Base-by-base conservation (phyloP, 495 filamentous ascomycete genomes). In the Annulohypoxylon bovei region DNA sequence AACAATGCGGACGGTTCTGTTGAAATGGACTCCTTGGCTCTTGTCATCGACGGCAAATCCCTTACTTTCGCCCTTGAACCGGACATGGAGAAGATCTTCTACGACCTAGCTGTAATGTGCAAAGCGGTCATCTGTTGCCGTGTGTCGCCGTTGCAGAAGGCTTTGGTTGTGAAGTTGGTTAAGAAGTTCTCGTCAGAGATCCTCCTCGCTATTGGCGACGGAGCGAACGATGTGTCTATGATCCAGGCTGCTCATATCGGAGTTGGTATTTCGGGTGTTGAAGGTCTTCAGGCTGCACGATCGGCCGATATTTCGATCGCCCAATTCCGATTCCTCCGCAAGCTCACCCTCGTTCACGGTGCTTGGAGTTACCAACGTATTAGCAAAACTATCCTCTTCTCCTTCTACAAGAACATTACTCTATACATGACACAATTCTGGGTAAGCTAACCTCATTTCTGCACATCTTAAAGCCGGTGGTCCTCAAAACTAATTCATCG, bases 341-440 rank as follows among this genome's bases (percentile, higher is more conserved):
- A 99, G 78, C 85, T 99, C 40, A 88, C 98, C 9, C 87, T 99
- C 37, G 96, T 99, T 8, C 96, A 99, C 75, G 96, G 96, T 49
- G 89, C 95, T 8, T 99, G 96, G 96, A 95, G 91, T 75, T 99
- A 99, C 75, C 94, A 98, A 71, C 92, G 96, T 39, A 92, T 99
- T 74, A 93, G 91, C 85, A 97, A 95, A 77, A 92, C 95, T 32
- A 98, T 99, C 70, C 80, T 99, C 44, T 99, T 98, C 80, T 98
- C 95, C 1, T 99, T 97, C 77, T 99, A 99, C 84, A 99, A 99
- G 84, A 99, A 99, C 81, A 97, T 98, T 70, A 90, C 94, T 2
- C 83, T 99, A 44, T 98, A 97, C 81, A 95, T 98, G 90, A 99
- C 96, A 73, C 96, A 99, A 78, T 99, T 99, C 79, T 99, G 96